phyloP scores from a whole-genome alignment of 805 yeast species.

The Yamadazyma tumulicola region DNA sequence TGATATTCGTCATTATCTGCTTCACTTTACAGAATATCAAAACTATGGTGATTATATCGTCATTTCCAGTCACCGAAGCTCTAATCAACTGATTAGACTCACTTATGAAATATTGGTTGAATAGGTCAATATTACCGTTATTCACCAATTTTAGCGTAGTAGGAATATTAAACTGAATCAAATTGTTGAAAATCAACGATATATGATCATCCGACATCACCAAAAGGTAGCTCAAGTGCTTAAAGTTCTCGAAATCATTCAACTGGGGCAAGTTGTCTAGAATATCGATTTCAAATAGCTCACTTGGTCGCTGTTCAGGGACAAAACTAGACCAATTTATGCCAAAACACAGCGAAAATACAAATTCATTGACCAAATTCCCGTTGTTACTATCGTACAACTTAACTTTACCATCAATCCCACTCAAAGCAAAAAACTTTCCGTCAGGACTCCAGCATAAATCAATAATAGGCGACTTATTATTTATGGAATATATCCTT shows the following conservation, averaged over 20 bases:
- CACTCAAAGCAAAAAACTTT: slow-evolving; percentile 41
- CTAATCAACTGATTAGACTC: slow-evolving; percentile 2
- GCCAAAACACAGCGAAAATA: slow-evolving; percentile 9
- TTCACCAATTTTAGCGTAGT: slow-evolving; percentile 2
- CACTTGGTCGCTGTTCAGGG: slow-evolving; percentile 2
- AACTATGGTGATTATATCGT: slow-evolving; percentile 6
- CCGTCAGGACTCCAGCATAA: slow-evolving; percentile 36
- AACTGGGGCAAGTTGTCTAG: slow-evolving; percentile 9
- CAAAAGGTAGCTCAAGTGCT: slow-evolving; percentile 6
- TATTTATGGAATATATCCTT: slow-evolving; percentile 46
- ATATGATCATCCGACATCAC: slow-evolving; percentile 5
- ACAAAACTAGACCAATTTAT: too few species aligned
- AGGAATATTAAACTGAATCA: slow-evolving; percentile 6
- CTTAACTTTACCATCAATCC: slow-evolving; percentile 39
- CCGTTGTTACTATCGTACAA: slow-evolving; percentile 49
- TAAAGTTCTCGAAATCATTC: slow-evolving; percentile 7
- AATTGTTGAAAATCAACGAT: slow-evolving; percentile 9
- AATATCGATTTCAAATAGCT: slow-evolving; percentile 10
- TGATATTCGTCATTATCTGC: slow-evolving; percentile 6
- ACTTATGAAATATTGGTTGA: slow-evolving; percentile 10
- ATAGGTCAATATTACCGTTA: slow-evolving; percentile 6
- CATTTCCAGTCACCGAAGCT: slow-evolving; percentile 1
- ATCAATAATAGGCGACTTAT: slow-evolving; percentile 28
- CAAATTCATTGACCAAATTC: slow-evolving; percentile 15
- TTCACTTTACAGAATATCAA: slow-evolving; percentile 9